These are phyloP conservation scores for Primulina eburnea DNA, from an alignment of 257 asterid species.

Conservation along the genomic window DNA sequence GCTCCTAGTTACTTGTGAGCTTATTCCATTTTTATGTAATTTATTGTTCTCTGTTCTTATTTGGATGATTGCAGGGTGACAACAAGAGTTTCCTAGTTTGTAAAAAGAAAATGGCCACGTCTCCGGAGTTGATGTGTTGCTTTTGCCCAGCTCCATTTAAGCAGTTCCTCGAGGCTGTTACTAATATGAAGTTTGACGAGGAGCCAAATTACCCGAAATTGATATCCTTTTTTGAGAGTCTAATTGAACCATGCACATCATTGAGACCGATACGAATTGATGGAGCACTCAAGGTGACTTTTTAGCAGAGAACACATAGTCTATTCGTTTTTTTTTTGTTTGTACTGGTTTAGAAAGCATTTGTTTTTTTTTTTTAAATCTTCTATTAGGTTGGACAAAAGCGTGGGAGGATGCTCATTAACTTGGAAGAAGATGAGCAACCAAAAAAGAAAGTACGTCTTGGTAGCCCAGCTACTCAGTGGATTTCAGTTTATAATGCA, in stretches of 20 bases:
- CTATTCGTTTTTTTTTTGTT: neutral
- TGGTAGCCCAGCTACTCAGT: slow-evolving; percentile 95
- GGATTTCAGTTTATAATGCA: slow-evolving; percentile 96
- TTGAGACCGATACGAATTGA: slow-evolving; percentile 92
- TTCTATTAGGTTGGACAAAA: slow-evolving; percentile 80
- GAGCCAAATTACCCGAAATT: slow-evolving; percentile 91
- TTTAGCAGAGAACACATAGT: neutral
- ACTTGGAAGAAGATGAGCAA: slow-evolving; percentile 95
- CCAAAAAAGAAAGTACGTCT: slow-evolving; percentile 97
- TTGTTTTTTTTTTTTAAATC: neutral
- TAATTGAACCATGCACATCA: slow-evolving; percentile 81
- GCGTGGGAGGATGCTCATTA: slow-evolving; percentile 82
- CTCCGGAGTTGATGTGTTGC: slow-evolving; percentile 97
- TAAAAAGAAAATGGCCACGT: slow-evolving; percentile 96
- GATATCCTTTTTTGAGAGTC: slow-evolving; percentile 78
- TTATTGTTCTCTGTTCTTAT: slow-evolving; percentile 18
- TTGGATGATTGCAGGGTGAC: slow-evolving; percentile 69
- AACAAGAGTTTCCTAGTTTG: slow-evolving; percentile 94
- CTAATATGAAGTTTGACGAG: slow-evolving; percentile 97
- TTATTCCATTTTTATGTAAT: neutral
- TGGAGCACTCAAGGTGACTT: slow-evolving; percentile 88
- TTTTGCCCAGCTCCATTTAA: slow-evolving; percentile 95
- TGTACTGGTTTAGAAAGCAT: neutral
- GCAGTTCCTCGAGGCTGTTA: slow-evolving; percentile 86
- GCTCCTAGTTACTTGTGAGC: slow-evolving; percentile 22